Percentiles rank a stretch among this genome's conserved stretches.
phyloP scores from a whole-genome alignment of 306 rosid genomes.

The Quercus engelmannii region DNA sequence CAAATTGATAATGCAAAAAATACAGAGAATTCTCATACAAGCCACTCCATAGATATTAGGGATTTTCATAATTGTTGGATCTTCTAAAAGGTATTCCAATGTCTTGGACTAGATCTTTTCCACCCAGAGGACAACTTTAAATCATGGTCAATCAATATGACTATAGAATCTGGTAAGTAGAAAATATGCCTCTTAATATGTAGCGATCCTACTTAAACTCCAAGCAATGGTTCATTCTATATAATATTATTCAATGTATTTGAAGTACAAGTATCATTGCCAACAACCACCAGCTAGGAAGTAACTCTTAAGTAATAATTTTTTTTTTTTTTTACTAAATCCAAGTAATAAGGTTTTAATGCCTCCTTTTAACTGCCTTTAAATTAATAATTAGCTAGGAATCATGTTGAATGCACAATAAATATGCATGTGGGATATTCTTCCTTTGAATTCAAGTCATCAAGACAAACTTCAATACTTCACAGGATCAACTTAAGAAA shows the following conservation, averaged over 20 bases:
- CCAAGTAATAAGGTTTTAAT: too few relatives aligned
- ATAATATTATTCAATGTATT: too few relatives aligned
- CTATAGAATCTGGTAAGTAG: background rate
- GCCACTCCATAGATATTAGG: background rate
- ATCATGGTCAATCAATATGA: background rate
- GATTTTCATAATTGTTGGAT: background rate
- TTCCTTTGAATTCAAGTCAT: constrained; percentile 3
- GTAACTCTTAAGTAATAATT: too few relatives aligned
- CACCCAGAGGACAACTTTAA: background rate
- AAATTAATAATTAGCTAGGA: background rate
- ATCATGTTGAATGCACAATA: background rate
- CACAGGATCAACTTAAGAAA: background rate
- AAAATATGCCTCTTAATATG: background rate
- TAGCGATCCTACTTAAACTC: background rate
- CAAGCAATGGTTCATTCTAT: too few relatives aligned
- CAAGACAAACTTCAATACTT: background rate
- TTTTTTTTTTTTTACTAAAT: too few relatives aligned
- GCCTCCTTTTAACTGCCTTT: background rate
- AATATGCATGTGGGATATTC: background rate
- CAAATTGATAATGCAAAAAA: background rate
- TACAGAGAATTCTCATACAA: background rate
- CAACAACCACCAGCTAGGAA: too few relatives aligned
- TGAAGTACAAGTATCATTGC: too few relatives aligned
- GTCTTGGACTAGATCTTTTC: background rate
- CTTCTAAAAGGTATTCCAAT: background rate